Evolutionary conservation across 768 basidiomycete genomes (phyloP).

Genomic region (Leccinum aurantiacum): DNA sequence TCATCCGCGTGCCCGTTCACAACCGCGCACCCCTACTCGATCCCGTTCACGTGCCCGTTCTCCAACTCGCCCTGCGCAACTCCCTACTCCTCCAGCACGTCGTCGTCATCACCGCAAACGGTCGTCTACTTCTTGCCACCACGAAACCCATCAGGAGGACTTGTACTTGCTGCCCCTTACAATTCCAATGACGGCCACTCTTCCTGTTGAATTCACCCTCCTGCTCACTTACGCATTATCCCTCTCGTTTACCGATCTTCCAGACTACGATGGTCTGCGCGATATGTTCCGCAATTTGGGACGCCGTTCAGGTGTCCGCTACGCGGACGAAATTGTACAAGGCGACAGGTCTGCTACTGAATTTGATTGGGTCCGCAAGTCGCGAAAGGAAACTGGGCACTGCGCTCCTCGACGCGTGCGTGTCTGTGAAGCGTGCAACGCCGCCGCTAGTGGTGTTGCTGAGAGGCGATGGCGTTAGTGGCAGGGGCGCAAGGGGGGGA

Average conservation of each 20-base stretch:
- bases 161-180: slow-evolving; percentile 12
- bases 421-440: slow-evolving; percentile 35
- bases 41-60: slow-evolving; percentile 12
- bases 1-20: slow-evolving; percentile 17
- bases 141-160: slow-evolving; percentile 13
- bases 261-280: slow-evolving; percentile 83
- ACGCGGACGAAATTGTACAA: slow-evolving; percentile 22
- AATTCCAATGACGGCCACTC: slow-evolving; percentile 66
- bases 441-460: slow-evolving; percentile 26
- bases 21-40: slow-evolving; percentile 18
- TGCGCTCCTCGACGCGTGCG: slow-evolving; percentile 29
- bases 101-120: slow-evolving; percentile 18
- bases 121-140: slow-evolving; percentile 21
- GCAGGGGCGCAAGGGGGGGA: slow-evolving; percentile 1
- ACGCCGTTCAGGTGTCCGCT: slow-evolving; percentile 49
- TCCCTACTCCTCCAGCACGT: slow-evolving; percentile 20
- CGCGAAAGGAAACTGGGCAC: slow-evolving; percentile 24
- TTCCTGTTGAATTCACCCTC: slow-evolving; percentile 80
- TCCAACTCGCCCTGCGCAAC: slow-evolving; percentile 5
- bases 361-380: slow-evolving; percentile 49
- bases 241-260: slow-evolving; percentile 84
- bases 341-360: slow-evolving; percentile 25
- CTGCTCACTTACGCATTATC: slow-evolving; percentile 76
- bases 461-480: slow-evolving; percentile 29
- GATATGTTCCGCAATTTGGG: slow-evolving; percentile 66